Evolutionary conservation across 2,329 filamentous ascomycete genomes (phyloP).

Genomic region (Scorias spongiosa): DNA sequence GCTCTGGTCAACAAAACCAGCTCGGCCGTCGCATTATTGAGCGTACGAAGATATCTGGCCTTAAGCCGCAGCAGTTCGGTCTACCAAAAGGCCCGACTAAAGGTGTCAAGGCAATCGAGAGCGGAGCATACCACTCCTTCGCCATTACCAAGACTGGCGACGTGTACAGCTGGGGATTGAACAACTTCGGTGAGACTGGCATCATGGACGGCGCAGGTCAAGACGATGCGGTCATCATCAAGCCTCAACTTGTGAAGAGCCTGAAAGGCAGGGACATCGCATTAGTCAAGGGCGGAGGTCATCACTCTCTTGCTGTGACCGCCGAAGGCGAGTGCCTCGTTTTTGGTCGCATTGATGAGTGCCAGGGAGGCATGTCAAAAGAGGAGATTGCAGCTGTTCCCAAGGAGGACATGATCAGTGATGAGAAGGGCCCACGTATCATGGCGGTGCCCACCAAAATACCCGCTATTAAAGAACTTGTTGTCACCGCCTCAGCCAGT

Average conservation of each 20-base stretch:
- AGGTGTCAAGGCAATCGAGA: constrained; percentile 45
- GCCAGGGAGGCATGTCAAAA: constrained; percentile 31
- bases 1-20: constrained; percentile 56
- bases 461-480: constrained; percentile 33
- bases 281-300: constrained; percentile 55
- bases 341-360: constrained; percentile 46
- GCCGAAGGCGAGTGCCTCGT: constrained; percentile 39
- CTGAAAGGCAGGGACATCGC: constrained; percentile 50
- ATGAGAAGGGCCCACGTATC: constrained; percentile 52
- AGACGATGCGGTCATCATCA: constrained; percentile 56
- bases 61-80: constrained; percentile 42
- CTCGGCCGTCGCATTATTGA: constrained; percentile 51
- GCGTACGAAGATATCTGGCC: constrained; percentile 38
- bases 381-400: constrained; percentile 33
- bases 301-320: constrained; percentile 54
- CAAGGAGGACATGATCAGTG: constrained; percentile 45
- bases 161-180: constrained; percentile 72
- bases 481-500: constrained; percentile 31
- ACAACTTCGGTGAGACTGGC: constrained; percentile 74
- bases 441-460: constrained; percentile 50
- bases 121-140: constrained; percentile 71
- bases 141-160: constrained; percentile 52
- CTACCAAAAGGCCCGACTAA: constrained; percentile 33
- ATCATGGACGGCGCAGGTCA: constrained; percentile 47
- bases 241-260: constrained; percentile 50